phyloP scores from a whole-genome alignment of 768 basidiomycete species.

The Collybia mongolica region DNA sequence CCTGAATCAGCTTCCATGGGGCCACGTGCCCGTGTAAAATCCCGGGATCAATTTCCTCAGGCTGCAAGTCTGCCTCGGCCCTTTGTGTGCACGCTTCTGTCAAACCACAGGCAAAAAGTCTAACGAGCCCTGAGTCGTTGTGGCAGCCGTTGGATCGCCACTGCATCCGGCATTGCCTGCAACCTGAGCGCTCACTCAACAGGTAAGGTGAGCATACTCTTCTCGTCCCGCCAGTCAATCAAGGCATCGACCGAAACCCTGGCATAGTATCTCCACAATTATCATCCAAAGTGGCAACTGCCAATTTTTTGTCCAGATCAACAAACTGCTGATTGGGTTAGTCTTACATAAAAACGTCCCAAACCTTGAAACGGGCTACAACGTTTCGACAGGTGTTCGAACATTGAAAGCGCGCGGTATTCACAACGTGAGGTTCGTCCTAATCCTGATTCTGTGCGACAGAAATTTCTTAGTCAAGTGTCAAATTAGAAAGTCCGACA shows the following conservation, averaged over 20 bases:
- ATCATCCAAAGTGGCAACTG: slow-evolving; percentile 16
- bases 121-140: slow-evolving; percentile 15
- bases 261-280: slow-evolving; percentile 1
- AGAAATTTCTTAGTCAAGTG: slow-evolving; percentile 19
- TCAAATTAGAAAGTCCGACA: slow-evolving; percentile 39
- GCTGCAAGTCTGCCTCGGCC: slow-evolving; percentile 10
- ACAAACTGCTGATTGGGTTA: slow-evolving; percentile 9
- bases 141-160: slow-evolving; percentile 4
- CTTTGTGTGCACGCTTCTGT: slow-evolving; percentile 11
- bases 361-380: slow-evolving; percentile 7
- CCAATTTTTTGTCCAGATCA: slow-evolving; percentile 7
- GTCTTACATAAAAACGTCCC: slow-evolving; percentile 18
- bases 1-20: slow-evolving; percentile 11
- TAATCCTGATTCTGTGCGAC: slow-evolving; percentile 5
- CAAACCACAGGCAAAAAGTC: slow-evolving; percentile 19
- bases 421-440: slow-evolving; percentile 15
- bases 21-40: slow-evolving; percentile 11
- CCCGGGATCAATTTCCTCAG: slow-evolving; percentile 7
- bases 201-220: slow-evolving; percentile 1
- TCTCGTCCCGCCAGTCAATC: slow-evolving; percentile 7
- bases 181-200: neutral
- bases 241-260: slow-evolving; percentile 8
- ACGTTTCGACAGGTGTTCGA: slow-evolving; percentile 11
- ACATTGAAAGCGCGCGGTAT: slow-evolving; percentile 5
- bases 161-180: neutral